phyloP scores from a whole-genome alignment of 164 flowering plant species.

The Buxus sempervirens region DNA sequence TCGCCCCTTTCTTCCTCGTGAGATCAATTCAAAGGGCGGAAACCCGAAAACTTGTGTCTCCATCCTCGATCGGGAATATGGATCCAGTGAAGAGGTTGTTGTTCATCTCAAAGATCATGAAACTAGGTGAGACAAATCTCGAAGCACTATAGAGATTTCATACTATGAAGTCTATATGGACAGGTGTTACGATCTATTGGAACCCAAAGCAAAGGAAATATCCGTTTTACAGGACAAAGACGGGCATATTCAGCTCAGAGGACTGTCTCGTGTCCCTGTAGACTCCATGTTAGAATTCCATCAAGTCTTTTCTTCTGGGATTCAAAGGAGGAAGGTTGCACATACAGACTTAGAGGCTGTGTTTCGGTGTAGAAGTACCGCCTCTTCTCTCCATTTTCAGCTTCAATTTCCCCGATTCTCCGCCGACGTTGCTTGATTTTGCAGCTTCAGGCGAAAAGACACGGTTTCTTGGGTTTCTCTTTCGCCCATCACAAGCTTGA shows the following conservation, averaged over 20 bases:
- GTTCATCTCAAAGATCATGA: too few relatives aligned
- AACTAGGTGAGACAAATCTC: too few relatives aligned
- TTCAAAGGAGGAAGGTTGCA: conserved; percentile 76
- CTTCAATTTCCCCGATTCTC: too few relatives aligned
- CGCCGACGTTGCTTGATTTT: too few relatives aligned
- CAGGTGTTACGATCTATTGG: conserved; percentile 81
- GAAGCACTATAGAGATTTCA: conserved; percentile 58
- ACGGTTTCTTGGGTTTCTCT: too few relatives aligned
- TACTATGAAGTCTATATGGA: conserved; percentile 92
- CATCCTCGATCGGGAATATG: conserved; percentile 29
- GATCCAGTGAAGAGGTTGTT: conserved; percentile 42
- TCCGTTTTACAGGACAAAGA: conserved; percentile 70
- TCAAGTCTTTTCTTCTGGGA: conserved; percentile 51
- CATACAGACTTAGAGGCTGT: conserved; percentile 81
- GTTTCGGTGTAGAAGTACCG: too few relatives aligned
- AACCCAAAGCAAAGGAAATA: conserved; percentile 60
- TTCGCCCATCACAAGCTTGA: too few relatives aligned
- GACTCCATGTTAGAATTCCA: conserved; percentile 62
- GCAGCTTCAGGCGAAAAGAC: too few relatives aligned
- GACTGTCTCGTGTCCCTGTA: conserved; percentile 63
- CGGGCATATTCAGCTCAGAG: conserved; percentile 75
- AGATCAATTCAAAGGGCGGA: conserved; percentile 25
- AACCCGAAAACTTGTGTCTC: conserved; percentile 47
- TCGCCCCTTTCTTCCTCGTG: conserved; percentile 73
- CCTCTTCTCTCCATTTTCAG: too few relatives aligned